Percentiles rank a stretch among this genome's conserved stretches.
Conservation (phyloP, 1,284 basidiomycete species). For the Polyporus tsugae region DNA sequence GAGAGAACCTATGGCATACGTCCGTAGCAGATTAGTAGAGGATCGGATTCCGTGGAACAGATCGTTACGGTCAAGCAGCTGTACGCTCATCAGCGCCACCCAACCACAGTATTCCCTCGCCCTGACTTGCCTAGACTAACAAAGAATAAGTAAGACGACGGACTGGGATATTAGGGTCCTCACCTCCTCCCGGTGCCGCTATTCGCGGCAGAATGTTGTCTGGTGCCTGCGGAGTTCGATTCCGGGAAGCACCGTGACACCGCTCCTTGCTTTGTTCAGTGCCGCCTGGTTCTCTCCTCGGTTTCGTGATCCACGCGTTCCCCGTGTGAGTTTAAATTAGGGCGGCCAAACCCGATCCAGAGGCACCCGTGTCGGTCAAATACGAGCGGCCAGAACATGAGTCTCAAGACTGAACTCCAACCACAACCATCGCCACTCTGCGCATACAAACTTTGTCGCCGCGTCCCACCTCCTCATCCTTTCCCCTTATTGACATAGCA, state of each 20-base stretch:
- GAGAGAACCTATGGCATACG: no score
- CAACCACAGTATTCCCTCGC: background rate
- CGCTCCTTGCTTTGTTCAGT: background rate
- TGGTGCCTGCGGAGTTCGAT: conserved; percentile 1
- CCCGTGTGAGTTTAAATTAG: background rate
- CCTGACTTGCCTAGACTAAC: background rate
- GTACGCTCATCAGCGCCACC: background rate
- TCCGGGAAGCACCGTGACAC: background rate
- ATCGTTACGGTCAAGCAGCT: no score
- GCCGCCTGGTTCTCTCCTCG: background rate
- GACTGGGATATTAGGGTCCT: background rate
- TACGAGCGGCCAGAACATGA: background rate
- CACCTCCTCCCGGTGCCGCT: background rate
- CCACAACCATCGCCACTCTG: background rate
- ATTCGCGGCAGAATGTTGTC: background rate
- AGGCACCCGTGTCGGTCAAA: background rate
- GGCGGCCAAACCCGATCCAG: background rate
- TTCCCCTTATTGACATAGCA: no score
- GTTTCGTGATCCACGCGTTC: background rate
- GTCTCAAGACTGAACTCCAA: background rate
- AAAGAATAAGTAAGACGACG: background rate
- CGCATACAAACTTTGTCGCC: no score
- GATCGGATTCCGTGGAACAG: no score
- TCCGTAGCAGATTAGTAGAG: no score
- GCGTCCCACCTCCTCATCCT: background rate